These are phyloP conservation scores for Pseudogymnoascus sp. DNA, from an alignment of 2,329 filamentous ascomycete species.

Conservation along the genomic window DNA sequence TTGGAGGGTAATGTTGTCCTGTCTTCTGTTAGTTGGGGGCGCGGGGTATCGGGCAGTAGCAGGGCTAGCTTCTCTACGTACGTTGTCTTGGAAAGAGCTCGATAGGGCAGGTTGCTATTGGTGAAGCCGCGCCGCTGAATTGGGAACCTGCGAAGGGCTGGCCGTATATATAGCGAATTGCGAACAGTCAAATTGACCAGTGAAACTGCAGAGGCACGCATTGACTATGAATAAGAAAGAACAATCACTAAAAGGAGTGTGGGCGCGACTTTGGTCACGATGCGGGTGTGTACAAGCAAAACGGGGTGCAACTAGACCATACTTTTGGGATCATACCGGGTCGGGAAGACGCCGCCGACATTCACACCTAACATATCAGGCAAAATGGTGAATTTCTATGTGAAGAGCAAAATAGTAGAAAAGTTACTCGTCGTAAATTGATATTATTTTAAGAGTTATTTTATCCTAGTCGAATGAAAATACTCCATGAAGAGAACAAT, in stretches of 20 bases:
- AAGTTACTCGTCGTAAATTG: not conserved
- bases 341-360: not conserved
- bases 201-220: constrained; percentile 6
- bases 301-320: not conserved
- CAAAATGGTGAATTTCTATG: not conserved
- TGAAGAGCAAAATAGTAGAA: not conserved
- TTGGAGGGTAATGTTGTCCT: constrained; percentile 19
- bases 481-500: not conserved
- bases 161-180: constrained; percentile 3
- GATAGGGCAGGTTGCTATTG: constrained; percentile 7
- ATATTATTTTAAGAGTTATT: constrained; percentile 4
- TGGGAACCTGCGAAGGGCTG: constrained; percentile 1
- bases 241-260: constrained; percentile 4
- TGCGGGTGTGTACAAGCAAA: not conserved
- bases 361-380: not conserved
- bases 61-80: constrained; percentile 8
- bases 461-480: not conserved
- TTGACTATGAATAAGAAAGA: constrained; percentile 8
- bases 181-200: constrained; percentile 9
- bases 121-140: constrained; percentile 5
- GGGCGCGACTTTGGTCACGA: constrained; percentile 6
- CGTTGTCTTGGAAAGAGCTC: constrained; percentile 7
- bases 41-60: not conserved
- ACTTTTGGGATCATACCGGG: not conserved
- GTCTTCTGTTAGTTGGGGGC: constrained; percentile 1